Evolutionary conservation across 768 basidiomycete genomes (phyloP), one percentile per base, ranked within the genome.

Genomic region (Steccherinum ochraceum): DNA sequence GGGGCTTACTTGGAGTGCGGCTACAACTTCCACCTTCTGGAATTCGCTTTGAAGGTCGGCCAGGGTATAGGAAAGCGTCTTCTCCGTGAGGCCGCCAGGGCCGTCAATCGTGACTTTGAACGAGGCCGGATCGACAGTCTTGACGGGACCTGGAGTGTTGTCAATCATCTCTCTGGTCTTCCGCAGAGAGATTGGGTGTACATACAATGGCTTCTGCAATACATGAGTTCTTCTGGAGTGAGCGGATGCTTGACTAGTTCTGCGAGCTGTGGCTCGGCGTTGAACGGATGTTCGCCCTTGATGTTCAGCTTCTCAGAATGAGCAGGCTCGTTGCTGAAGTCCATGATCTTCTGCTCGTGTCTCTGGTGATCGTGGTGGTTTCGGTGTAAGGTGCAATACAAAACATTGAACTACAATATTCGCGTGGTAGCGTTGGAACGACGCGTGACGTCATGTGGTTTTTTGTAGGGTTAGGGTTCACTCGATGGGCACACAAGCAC

Each of bases 11-110:
- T n/a, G n/a, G n/a, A n/a, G n/a, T n/a, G 69, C 72, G n/a, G 81
- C 80, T 3, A 77, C 68, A 1, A 81, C 72, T 12, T 64, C 59
- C 26, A 42, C 58, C 18, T 58, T 19, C 53, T 40, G 39, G 47
- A 45, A 51, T 1, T 30, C 12, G 24, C 25, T 7, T 46, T 42
- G 48, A 3, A 70, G 35, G 13, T 65, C 61, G 24, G 50, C 35
- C 44, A 64, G 55, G 0, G 59, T 61, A 46, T 71, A 49, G 27
- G 40, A 48, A 46, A n/a, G n/a, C n/a, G n/a, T n/a, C n/a, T n/a
- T n/a, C n/a, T 53, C 52, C 7, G 16, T 46, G 16, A 56, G 18
- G 40, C 61, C 52, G 25, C 55, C 58, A 4, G 52, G 46, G 4
- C 67, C 63, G 26, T 68, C 63, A 21, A 71, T 40, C 35, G 50